Percentiles rank a stretch among this genome's conserved stretches.
Evolutionary conservation across 1,139 yeast species (phyloP).

Genomic region (Scheffersomyces parashehatae): DNA sequence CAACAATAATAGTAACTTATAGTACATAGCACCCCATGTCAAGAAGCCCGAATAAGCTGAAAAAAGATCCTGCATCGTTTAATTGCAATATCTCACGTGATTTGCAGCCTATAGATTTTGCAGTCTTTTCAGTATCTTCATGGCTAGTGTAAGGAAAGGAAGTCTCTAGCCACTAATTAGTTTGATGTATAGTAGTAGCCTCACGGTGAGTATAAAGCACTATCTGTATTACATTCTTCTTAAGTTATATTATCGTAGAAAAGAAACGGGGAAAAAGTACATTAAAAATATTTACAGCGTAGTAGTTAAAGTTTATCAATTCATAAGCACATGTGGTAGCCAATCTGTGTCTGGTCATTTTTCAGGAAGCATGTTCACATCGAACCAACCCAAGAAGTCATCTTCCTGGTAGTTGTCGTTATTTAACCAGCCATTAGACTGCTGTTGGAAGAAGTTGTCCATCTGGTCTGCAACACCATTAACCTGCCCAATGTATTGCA

Average conservation of each 20-base stretch:
- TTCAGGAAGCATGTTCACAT: slow-evolving; percentile 49
- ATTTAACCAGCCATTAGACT: slow-evolving; percentile 74
- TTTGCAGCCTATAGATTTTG: slow-evolving; percentile 2
- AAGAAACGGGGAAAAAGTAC: slow-evolving; percentile 1
- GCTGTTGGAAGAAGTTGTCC: slow-evolving; percentile 71
- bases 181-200: too few relatives aligned
- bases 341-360: slow-evolving; percentile 6
- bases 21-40: too few relatives aligned
- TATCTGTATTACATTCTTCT: too few relatives aligned
- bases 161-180: too few relatives aligned
- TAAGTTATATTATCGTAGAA: slow-evolving; percentile 1
- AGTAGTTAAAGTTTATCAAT: neutral
- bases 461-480: slow-evolving; percentile 41
- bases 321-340: neutral
- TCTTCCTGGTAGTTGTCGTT: slow-evolving; percentile 70
- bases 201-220: too few relatives aligned
- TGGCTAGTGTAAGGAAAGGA: too few relatives aligned
- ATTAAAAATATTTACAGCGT: neutral
- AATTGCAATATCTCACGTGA: slow-evolving; percentile 18
- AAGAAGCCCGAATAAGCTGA: too few relatives aligned
- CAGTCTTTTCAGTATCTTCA: too few relatives aligned
- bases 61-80: neutral
- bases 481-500: slow-evolving; percentile 7
- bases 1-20: too few relatives aligned
- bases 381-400: slow-evolving; percentile 96